Evolutionary conservation across 352 stramenopile genomes (phyloP), one percentile per base, ranked within the genome.

Genomic region (Phytophthora kernoviae): DNA sequence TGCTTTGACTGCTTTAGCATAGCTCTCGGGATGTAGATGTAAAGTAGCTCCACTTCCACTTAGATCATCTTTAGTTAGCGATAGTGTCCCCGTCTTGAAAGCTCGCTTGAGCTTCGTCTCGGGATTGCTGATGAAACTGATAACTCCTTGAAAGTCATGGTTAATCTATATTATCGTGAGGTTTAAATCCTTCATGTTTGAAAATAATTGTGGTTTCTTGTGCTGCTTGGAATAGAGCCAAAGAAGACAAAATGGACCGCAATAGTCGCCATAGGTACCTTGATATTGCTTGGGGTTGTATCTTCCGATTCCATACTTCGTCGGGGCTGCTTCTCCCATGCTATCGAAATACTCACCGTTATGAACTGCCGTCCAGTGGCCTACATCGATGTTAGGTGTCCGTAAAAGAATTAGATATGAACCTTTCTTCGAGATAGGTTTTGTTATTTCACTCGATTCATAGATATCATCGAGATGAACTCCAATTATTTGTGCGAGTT

Each of bases 211-310:
- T 33, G 33, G 48, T 30, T 54, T 54, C 4, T 46, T 18, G 24
- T 15, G 10, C 2, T 49, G 24, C 4, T n/a, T n/a, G n/a, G n/a
- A n/a, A n/a, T n/a, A n/a, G n/a, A n/a, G n/a, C n/a, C n/a, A n/a
- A n/a, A n/a, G n/a, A n/a, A n/a, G n/a, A n/a, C n/a, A n/a, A n/a
- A n/a, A n/a, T n/a, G n/a, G n/a, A n/a, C n/a, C n/a, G n/a, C n/a
- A n/a, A n/a, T n/a, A n/a, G n/a, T n/a, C n/a, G n/a, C n/a, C n/a
- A n/a, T n/a, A n/a, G n/a, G 42, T 22, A 0, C 22, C 24, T 40
- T 62, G 54, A 18, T 47, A 48, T 37, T 62, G 54, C 7, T 18
- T 46, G 1, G 46, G 10, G 21, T 54, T 54, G 26, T 49, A 62
- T 17, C 49, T 62, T 21, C 4, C 39, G 2, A 50, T 46, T 20